Percentiles rank a stretch among this genome's conserved stretches.
phyloP scores from a whole-genome alignment of 2,329 filamentous ascomycete genomes.

The Tolypocladium ophioglossoides region DNA sequence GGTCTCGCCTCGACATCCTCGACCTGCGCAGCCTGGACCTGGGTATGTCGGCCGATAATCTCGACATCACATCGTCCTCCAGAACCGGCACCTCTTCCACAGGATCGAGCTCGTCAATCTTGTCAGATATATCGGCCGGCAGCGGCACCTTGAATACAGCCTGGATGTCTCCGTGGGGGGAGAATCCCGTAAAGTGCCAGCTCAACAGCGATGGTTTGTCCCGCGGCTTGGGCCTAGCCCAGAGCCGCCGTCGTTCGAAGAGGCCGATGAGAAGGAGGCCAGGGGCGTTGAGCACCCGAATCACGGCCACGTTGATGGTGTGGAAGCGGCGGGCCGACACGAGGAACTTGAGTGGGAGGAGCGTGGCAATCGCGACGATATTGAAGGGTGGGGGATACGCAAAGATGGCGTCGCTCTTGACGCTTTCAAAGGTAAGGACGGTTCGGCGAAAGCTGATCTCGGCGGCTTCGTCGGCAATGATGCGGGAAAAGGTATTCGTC shows the following conservation, averaged over 20 bases:
- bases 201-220: constrained; percentile 13
- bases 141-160: constrained; percentile 50
- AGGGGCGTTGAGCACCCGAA: constrained; percentile 53
- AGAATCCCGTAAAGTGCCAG: constrained; percentile 36
- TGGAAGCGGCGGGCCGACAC: constrained; percentile 56
- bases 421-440: constrained; percentile 63
- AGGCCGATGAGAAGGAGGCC: constrained; percentile 49
- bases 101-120: constrained; percentile 23
- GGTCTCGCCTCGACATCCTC: constrained; percentile 1
- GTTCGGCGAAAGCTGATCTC: constrained; percentile 64
- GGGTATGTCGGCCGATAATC: constrained; percentile 13
- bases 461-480: constrained; percentile 57
- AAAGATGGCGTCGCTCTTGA: constrained; percentile 62
- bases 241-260: constrained; percentile 49
- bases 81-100: constrained; percentile 21
- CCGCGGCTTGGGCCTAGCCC: constrained; percentile 9
- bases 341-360: constrained; percentile 56
- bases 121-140: constrained; percentile 28
- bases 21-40: constrained; percentile 3
- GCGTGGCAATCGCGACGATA: constrained; percentile 49
- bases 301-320: constrained; percentile 57
- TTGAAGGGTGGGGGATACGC: constrained; percentile 63
- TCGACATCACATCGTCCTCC: constrained; percentile 20
- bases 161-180: constrained; percentile 50
- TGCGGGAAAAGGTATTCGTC: constrained; percentile 60